Conservation (phyloP, 768 basidiomycete genomes). For the Cystofilobasidium ferigula region DNA sequence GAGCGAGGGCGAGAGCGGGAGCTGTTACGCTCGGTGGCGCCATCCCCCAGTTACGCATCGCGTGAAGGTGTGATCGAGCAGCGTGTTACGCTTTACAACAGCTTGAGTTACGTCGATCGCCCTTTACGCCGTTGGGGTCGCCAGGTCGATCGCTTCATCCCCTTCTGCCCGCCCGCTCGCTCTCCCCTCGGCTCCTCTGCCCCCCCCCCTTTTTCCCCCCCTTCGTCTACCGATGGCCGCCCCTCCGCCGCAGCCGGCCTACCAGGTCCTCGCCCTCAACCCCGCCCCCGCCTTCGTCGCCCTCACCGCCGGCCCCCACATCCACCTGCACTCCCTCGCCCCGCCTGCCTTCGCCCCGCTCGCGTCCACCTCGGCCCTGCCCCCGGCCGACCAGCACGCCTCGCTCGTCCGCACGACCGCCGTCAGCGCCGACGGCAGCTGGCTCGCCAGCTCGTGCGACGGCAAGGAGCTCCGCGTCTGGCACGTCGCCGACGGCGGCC, state of each 20-base stretch:
- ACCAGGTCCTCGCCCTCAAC: conserved; percentile 13
- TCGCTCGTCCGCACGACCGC: conserved; percentile 31
- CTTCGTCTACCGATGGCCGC: too few species aligned
- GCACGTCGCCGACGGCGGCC: conserved; percentile 44
- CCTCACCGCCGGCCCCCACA: conserved; percentile 12
- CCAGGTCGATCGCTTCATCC: too few species aligned
- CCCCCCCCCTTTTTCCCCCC: too few species aligned
- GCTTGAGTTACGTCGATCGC: too few species aligned
- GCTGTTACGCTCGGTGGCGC: too few species aligned
- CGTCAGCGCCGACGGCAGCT: conserved; percentile 28
- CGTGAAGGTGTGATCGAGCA: too few species aligned
- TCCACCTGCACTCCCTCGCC: not conserved
- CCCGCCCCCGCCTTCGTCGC: not conserved
- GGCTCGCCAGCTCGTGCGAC: conserved; percentile 55
- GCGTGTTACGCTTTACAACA: too few species aligned
- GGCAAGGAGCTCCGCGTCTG: conserved; percentile 74
- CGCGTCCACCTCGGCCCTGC: conserved; percentile 14
- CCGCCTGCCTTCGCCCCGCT: conserved; percentile 2
- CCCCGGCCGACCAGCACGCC: conserved; percentile 7
- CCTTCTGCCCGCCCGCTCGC: too few species aligned
- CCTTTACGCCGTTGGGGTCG: too few species aligned
- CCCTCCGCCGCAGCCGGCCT: not conserved
- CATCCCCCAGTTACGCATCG: too few species aligned
- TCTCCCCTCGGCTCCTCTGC: too few species aligned
- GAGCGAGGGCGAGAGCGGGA: not conserved